Evolutionary conservation across 2,329 filamentous ascomycete genomes (phyloP).

Genomic region (Metarhizium guizhouense): DNA sequence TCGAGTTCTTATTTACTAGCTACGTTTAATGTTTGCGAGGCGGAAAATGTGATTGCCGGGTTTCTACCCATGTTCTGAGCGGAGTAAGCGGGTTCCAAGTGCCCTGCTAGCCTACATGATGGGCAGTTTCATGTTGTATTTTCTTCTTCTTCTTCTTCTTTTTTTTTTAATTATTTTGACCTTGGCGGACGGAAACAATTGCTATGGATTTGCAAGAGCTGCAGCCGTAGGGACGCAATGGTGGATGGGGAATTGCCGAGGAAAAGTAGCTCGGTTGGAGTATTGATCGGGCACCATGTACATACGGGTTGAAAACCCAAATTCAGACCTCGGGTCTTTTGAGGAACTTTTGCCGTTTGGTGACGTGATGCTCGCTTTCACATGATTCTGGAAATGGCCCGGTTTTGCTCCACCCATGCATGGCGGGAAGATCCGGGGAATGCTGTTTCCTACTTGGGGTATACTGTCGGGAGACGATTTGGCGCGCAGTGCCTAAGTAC

Average conservation of each 20-base stretch:
- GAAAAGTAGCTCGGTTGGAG: not conserved
- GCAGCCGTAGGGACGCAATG: not conserved
- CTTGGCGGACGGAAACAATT: not conserved
- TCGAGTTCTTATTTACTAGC: not conserved
- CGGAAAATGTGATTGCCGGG: not conserved
- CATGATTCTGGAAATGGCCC: not conserved
- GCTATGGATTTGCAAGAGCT: constrained; percentile 5
- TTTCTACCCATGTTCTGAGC: not conserved
- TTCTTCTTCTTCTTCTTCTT: no score
- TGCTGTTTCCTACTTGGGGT: not conserved
- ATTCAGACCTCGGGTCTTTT: not conserved
- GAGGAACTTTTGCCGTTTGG: not conserved
- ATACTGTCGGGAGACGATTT: not conserved
- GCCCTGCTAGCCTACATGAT: not conserved
- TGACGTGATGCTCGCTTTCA: not conserved
- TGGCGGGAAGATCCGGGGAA: not conserved
- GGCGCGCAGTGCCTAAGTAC: no score
- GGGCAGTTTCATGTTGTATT: no score
- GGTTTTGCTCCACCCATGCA: not conserved
- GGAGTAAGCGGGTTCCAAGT: not conserved
- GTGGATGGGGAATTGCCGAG: not conserved
- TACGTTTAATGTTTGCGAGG: not conserved
- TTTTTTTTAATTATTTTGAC: not conserved
- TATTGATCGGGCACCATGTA: not conserved
- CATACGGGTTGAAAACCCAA: not conserved